phyloP scores from a whole-genome alignment of 169 alveolate genomes.

The Perkinsus marinus region DNA sequence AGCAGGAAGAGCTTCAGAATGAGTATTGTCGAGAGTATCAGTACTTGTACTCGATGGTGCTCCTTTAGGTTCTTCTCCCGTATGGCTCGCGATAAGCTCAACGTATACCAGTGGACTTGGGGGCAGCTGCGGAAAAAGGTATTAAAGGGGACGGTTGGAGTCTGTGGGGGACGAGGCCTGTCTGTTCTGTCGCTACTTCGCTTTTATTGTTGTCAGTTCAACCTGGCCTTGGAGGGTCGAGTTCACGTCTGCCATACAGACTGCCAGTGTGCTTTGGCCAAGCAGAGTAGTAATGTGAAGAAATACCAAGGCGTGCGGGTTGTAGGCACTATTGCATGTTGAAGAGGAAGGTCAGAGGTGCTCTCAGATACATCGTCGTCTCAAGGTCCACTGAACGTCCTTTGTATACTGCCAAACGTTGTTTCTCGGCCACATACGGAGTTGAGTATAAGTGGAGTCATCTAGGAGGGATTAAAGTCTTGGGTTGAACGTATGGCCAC shows the following conservation, averaged over 20 bases:
- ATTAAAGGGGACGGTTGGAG: background rate
- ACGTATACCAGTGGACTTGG: background rate
- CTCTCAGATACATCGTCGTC: background rate
- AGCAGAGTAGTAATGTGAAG: background rate
- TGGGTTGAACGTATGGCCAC: too few species aligned
- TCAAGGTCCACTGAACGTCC: background rate
- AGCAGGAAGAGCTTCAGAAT: background rate
- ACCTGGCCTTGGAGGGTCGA: background rate
- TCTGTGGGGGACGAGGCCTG: background rate
- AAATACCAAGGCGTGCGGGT: background rate
- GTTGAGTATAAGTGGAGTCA: background rate
- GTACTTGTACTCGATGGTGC: background rate
- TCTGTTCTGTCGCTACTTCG: too few species aligned
- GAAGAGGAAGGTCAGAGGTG: background rate
- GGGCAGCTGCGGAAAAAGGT: background rate
- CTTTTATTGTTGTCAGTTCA: background rate
- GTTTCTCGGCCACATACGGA: background rate
- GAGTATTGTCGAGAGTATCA: background rate
- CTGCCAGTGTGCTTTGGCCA: background rate
- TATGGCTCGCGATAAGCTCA: background rate
- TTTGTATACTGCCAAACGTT: background rate
- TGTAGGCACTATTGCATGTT: too few species aligned
- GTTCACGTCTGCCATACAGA: background rate
- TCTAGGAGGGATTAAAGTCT: background rate
- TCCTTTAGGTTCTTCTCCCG: background rate